Evolutionary conservation across 2,329 filamentous ascomycete species (phyloP), one percentile per base, ranked within the genome.

Genomic region (Neofusicoccum umdonicola): DNA sequence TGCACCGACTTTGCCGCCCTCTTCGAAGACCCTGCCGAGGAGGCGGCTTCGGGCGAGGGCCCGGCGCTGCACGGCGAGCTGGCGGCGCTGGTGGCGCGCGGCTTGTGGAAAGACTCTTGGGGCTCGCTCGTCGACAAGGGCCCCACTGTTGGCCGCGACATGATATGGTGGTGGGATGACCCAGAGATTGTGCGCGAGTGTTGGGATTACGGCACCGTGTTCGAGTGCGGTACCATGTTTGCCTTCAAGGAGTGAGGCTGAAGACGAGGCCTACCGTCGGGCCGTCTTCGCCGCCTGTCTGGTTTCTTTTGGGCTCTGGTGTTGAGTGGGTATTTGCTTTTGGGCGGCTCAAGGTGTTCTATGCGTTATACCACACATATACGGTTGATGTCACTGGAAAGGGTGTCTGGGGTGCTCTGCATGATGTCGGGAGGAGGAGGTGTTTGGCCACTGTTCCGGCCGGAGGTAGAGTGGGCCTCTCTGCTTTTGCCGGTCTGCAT

Each of bases 121-220:
- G 77, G 76, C 22, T 42, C 62, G 2, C 77, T 74, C 56, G 74
- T 78, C 9, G 70, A 74, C 19, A 71, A 74, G 34, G 63, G 68
- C 27, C 17, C 31, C 5, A 50, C 57, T 4, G 5, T 48, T 3
- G 44, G 57, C 12, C 44, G 22, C 34, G 45, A 50, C 57, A 39
- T 61, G 6, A 47, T 47, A n/a, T 78, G 75, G 74, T 79, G 75
- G 75, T 79, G 77, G 77, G 75, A 78, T 57, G 73, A 77, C 50
- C 70, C 73, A 13, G 72, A 74, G 17, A 73, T 79, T 12, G 67
- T 76, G 56, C 67, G 71, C 17, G 77, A 78, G 66, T 78, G 77
- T 62, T 65, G 73, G 34, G 68, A 76, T 61, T 69, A 67, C 48
- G 67, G 71, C 37, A 79, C 77, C 3, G 69, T 74, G n/a, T 71